These are phyloP conservation scores for Boletus huronensis DNA, from an alignment of 768 basidiomycete genomes.

Conservation along the genomic window DNA sequence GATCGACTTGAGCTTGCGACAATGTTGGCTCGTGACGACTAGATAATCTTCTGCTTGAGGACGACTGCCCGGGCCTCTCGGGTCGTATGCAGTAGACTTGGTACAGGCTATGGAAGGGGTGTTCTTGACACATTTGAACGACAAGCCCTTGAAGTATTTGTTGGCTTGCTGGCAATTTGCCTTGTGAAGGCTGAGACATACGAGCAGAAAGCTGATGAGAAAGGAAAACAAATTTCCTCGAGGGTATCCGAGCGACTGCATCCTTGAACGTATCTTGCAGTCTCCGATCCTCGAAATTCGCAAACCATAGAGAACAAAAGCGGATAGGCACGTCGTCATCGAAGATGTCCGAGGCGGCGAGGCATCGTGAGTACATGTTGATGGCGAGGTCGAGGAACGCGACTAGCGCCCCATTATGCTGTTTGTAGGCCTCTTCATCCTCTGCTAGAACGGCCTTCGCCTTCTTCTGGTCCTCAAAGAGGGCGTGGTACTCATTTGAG, in stretches of 20 bases:
- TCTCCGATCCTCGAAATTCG: constrained; percentile 65
- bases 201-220: constrained; percentile 95
- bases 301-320: constrained; percentile 89
- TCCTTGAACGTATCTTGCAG: constrained; percentile 41
- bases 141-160: constrained; percentile 60
- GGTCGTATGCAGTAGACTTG: constrained; percentile 76
- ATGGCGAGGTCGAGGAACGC: constrained; percentile 73
- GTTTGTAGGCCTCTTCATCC: constrained; percentile 46
- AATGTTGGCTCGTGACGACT: constrained; percentile 40
- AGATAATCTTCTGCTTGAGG: constrained; percentile 42
- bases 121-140: constrained; percentile 76
- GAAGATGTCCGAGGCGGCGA: constrained; percentile 64
- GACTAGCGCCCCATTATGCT: constrained; percentile 44
- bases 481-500: constrained; percentile 20
- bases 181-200: constrained; percentile 46
- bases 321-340: constrained; percentile 79
- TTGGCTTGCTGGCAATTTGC: constrained; percentile 42
- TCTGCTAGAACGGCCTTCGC: constrained; percentile 50
- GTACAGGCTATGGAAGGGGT: constrained; percentile 92
- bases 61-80: constrained; percentile 24
- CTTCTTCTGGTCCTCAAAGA: constrained; percentile 38
- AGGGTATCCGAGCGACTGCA: constrained; percentile 63
- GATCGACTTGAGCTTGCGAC: constrained; percentile 44
- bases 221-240: constrained; percentile 86
- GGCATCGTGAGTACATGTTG: constrained; percentile 79